Percentiles rank a stretch among this genome's conserved stretches.
Conservation (phyloP, 208 protist species). For the Herpetomonas samuelpessoai region DNA sequence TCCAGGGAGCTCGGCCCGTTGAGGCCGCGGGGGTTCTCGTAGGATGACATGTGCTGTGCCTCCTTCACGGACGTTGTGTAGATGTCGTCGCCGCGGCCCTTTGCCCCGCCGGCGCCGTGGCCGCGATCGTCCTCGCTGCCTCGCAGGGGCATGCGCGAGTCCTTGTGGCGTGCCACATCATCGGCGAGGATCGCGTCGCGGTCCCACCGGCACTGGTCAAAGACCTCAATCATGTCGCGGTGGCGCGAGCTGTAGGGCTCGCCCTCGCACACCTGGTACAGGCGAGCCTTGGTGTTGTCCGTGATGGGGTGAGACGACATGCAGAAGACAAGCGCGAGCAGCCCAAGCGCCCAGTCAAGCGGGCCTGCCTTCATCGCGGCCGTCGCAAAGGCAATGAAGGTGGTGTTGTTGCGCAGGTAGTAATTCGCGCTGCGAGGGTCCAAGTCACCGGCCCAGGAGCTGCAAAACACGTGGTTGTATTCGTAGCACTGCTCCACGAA, state of each 20-base stretch:
- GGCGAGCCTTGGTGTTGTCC: slow-evolving; percentile 41
- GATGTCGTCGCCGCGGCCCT: slow-evolving; percentile 23
- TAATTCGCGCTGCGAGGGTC: slow-evolving; percentile 10
- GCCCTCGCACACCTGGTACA: slow-evolving; percentile 28
- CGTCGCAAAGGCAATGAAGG: slow-evolving; percentile 47
- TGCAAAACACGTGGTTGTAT: slow-evolving; percentile 31
- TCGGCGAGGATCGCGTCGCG: slow-evolving; percentile 42
- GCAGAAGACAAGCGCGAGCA: slow-evolving; percentile 53
- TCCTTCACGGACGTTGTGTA: slow-evolving; percentile 22
- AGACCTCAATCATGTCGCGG: slow-evolving; percentile 35
- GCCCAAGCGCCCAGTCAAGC: slow-evolving; percentile 66
- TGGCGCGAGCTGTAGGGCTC: slow-evolving; percentile 23
- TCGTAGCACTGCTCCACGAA: slow-evolving; percentile 56
- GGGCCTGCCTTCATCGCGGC: slow-evolving; percentile 70
- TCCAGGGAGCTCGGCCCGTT: slow-evolving; percentile 39
- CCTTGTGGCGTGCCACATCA: slow-evolving; percentile 39
- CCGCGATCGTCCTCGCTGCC: slow-evolving; percentile 9
- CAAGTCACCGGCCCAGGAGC: slow-evolving; percentile 28
- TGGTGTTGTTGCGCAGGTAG: slow-evolving; percentile 11
- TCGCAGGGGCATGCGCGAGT: slow-evolving; percentile 19
- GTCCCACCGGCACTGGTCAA: slow-evolving; percentile 70
- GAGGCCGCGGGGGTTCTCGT: slow-evolving; percentile 19
- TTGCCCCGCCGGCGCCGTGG: slow-evolving; percentile 8
- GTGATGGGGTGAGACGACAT: slow-evolving; percentile 23
- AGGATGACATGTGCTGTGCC: slow-evolving; percentile 42